These are phyloP conservation scores for Saccharum hybrid DNA, from an alignment of 202 grass and related monocot species.

Conservation along the genomic window DNA sequence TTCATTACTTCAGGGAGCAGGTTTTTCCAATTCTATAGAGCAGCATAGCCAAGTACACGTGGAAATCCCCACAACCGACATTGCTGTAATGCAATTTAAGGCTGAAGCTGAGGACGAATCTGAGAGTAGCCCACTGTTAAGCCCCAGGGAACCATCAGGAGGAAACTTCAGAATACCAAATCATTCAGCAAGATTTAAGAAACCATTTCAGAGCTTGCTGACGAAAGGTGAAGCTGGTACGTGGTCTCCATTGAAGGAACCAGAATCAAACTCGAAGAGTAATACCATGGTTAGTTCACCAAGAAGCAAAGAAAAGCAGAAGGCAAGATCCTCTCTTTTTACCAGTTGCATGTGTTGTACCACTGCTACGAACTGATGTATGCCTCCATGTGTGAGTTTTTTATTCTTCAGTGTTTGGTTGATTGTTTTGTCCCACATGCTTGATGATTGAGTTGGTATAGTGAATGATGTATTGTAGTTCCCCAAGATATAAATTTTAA, in stretches of 20 bases:
- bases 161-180: slow-evolving; percentile 15
- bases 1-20: slow-evolving; percentile 35
- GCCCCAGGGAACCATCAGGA: slow-evolving; percentile 42
- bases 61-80: slow-evolving; percentile 14
- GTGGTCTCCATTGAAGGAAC: slow-evolving; percentile 39
- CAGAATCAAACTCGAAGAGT: slow-evolving; percentile 14
- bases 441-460: slow-evolving; percentile 33
- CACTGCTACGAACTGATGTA: slow-evolving; percentile 45
- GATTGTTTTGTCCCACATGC: slow-evolving; percentile 39
- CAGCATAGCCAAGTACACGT: slow-evolving; percentile 19
- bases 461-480: slow-evolving; percentile 17
- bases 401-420: slow-evolving; percentile 28
- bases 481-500: slow-evolving; percentile 4
- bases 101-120: slow-evolving; percentile 42
- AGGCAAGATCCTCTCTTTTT: slow-evolving; percentile 49
- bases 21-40: slow-evolving; percentile 35
- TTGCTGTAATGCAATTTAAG: slow-evolving; percentile 26
- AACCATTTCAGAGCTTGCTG: slow-evolving; percentile 52
- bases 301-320: slow-evolving; percentile 52
- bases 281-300: slow-evolving; percentile 37
- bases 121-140: slow-evolving; percentile 46
- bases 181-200: slow-evolving; percentile 43
- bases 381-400: slow-evolving; percentile 17
- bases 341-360: slow-evolving; percentile 55
- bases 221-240: slow-evolving; percentile 25